These are phyloP conservation scores for Maudiozyma pseudohumilis DNA, from an alignment of 805 yeast genomes.

Conservation along the genomic window DNA sequence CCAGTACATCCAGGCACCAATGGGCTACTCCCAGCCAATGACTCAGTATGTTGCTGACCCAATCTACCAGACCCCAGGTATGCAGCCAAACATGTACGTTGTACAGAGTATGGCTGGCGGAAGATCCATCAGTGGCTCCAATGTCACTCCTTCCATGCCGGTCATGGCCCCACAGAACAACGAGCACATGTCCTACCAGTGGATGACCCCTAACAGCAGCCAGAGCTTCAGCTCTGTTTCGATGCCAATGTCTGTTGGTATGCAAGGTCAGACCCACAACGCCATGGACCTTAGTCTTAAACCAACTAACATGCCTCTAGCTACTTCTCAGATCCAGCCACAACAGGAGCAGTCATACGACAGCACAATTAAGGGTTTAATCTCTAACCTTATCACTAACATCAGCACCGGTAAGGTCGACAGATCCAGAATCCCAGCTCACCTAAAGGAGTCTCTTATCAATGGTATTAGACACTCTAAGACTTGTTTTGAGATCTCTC, in stretches of 20 bases:
- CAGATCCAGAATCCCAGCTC: slow-evolving; percentile 9
- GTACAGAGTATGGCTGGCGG: slow-evolving; percentile 1
- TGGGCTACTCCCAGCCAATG: slow-evolving; percentile 1
- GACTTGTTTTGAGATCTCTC: slow-evolving; percentile 33
- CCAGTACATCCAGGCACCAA: neutral
- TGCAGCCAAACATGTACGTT: slow-evolving; percentile 2
- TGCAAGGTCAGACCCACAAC: neutral
- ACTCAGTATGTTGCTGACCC: slow-evolving; percentile 2
- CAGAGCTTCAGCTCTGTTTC: neutral
- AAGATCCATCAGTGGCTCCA: neutral
- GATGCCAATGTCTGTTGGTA: neutral
- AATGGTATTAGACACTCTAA: slow-evolving; percentile 49
- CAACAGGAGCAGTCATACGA: neutral
- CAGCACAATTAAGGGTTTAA: neutral
- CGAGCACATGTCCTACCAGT: neutral
- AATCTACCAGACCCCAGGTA: slow-evolving; percentile 1
- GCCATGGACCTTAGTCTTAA: neutral
- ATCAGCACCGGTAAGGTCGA: neutral
- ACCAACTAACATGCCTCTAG: neutral
- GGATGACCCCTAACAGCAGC: neutral
- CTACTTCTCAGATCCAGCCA: neutral
- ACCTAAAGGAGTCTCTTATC: slow-evolving; percentile 31
- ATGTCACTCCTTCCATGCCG: neutral
- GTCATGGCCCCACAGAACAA: slow-evolving; percentile 1
- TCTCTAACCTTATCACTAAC: slow-evolving; percentile 1